Conservation (phyloP, 164 flowering plant genomes). For the Vitis rupestris region DNA sequence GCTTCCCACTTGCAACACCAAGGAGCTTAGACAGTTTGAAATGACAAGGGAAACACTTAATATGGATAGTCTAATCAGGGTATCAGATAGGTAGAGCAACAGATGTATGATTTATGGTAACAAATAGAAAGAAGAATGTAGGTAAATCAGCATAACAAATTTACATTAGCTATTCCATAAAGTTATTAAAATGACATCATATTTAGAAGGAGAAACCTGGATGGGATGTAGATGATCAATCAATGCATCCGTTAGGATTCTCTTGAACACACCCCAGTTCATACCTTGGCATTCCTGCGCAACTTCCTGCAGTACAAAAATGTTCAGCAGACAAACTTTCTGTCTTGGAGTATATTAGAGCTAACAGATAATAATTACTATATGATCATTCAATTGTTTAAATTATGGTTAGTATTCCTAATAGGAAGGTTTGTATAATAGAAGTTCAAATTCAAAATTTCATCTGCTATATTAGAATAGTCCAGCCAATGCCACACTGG, state of each 20-base stretch:
- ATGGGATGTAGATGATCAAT: constrained; percentile 85
- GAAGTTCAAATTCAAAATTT: not conserved
- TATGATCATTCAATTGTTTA: constrained; percentile 1
- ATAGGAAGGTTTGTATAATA: not conserved
- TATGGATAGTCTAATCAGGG: not conserved
- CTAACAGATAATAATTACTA: not conserved
- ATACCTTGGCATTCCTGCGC: constrained; percentile 69
- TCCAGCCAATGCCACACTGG: too few species aligned
- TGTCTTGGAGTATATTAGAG: not conserved
- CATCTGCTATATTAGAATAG: too few species aligned
- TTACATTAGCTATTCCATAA: not conserved
- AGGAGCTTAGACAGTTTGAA: not conserved
- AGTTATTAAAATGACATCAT: not conserved
- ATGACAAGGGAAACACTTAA: not conserved
- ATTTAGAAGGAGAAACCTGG: constrained; percentile 49
- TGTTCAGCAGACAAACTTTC: not conserved
- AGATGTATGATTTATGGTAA: too few species aligned
- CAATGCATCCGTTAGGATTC: constrained; percentile 70
- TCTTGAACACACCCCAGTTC: constrained; percentile 90
- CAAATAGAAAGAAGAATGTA: not conserved
- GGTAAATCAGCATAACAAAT: not conserved
- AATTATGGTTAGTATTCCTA: not conserved
- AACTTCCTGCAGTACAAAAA: constrained; percentile 59
- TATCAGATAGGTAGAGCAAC: not conserved
- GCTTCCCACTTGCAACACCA: too few species aligned